Conservation (phyloP, 2,329 filamentous ascomycete genomes). For the Paecilomyces sp. region DNA sequence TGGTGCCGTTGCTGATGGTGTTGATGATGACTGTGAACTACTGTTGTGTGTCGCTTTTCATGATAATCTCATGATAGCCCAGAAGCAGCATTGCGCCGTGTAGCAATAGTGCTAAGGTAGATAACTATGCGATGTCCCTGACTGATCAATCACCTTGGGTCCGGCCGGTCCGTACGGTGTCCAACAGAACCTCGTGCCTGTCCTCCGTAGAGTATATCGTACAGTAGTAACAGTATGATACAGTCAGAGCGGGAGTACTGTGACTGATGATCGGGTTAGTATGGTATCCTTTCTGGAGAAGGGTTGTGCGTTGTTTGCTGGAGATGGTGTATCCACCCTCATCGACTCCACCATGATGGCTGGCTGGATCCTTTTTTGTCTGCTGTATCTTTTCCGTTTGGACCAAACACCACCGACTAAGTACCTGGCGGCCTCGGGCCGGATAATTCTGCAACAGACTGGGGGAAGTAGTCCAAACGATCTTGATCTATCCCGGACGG, state of each 20-base stretch:
- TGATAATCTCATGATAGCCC: too few relatives aligned
- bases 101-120: too few relatives aligned
- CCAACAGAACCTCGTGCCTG: neutral
- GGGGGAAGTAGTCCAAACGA: neutral
- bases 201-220: neutral
- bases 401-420: neutral
- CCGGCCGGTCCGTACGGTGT: neutral
- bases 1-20: too few relatives aligned
- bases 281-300: neutral
- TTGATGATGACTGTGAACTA: neutral
- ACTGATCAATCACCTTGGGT: too few relatives aligned
- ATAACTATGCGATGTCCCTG: too few relatives aligned
- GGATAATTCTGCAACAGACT: neutral
- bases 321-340: neutral
- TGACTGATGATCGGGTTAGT: neutral
- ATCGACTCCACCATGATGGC: neutral
- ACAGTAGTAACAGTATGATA: neutral
- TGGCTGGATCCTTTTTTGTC: neutral
- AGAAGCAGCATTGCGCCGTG: too few relatives aligned
- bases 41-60: too few relatives aligned
- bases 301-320: neutral
- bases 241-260: too few relatives aligned
- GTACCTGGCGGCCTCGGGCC: neutral
- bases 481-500: neutral
- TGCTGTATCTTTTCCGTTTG: neutral